phyloP scores from a whole-genome alignment of 768 basidiomycete species.

The Termitomyces eurrhizus region DNA sequence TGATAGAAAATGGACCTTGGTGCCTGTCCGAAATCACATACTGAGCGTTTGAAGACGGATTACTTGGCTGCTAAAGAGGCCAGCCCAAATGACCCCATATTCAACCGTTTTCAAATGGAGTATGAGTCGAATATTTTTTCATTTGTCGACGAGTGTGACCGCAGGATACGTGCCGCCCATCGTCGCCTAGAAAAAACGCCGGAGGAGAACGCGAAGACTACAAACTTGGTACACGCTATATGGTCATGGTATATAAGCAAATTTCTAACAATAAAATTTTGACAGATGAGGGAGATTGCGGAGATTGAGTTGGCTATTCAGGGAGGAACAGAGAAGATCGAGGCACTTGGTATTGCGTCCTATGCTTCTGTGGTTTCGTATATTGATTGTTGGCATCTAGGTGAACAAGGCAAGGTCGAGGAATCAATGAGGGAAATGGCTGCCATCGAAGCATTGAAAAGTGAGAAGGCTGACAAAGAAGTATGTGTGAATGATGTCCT shows the following conservation, averaged over 20 bases:
- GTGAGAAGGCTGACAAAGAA: slow-evolving; percentile 95
- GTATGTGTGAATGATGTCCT: slow-evolving; percentile 33
- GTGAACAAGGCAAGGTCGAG: slow-evolving; percentile 98
- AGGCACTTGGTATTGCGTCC: slow-evolving; percentile 62
- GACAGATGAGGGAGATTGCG: slow-evolving; percentile 96
- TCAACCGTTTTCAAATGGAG: slow-evolving; percentile 87
- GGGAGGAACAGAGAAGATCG: slow-evolving; percentile 98
- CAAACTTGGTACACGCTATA: slow-evolving; percentile 69
- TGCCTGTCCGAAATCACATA: slow-evolving; percentile 95
- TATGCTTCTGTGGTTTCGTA: slow-evolving; percentile 19
- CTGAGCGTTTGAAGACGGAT: slow-evolving; percentile 88
- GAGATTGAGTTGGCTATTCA: slow-evolving; percentile 99
- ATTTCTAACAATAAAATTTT: slow-evolving; percentile 1
- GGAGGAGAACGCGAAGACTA: slow-evolving; percentile 99
- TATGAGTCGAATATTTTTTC: slow-evolving; percentile 94
- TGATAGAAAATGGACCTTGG: slow-evolving; percentile 98
- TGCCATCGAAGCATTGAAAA: slow-evolving; percentile 96
- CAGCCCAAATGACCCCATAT: slow-evolving; percentile 75
- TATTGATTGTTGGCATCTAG: slow-evolving; percentile 34
- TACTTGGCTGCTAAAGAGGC: slow-evolving; percentile 77
- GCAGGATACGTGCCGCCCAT: slow-evolving; percentile 91
- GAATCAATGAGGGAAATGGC: slow-evolving; percentile 98
- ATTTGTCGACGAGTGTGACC: slow-evolving; percentile 98
- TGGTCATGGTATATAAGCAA: background rate
- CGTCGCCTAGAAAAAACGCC: slow-evolving; percentile 97